Evolutionary conservation across 2,329 filamentous ascomycete genomes (phyloP).

Genomic region (Didymella glomerata): DNA sequence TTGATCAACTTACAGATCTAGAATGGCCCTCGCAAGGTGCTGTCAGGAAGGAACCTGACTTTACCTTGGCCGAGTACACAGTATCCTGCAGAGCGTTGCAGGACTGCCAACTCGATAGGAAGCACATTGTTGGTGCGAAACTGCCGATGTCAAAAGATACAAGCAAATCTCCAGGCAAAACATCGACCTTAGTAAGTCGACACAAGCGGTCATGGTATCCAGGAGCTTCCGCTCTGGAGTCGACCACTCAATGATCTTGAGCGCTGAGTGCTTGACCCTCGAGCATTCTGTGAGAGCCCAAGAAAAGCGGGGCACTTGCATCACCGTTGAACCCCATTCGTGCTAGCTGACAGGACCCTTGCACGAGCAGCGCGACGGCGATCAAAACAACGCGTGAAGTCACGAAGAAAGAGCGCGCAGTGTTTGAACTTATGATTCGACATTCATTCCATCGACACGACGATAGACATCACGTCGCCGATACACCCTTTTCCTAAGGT

Average conservation of each 20-base stretch:
- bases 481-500: slow-evolving; percentile 4
- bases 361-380: slow-evolving; percentile 2
- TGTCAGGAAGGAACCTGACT: not conserved
- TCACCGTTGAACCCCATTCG: slow-evolving; percentile 1
- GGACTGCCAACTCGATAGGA: not conserved
- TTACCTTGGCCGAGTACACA: not conserved
- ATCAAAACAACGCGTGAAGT: slow-evolving; percentile 15
- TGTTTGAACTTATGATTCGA: slow-evolving; percentile 14
- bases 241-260: not conserved
- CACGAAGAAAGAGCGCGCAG: slow-evolving; percentile 2
- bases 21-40: not conserved
- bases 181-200: not conserved
- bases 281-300: not conserved
- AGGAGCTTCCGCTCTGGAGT: not conserved
- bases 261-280: not conserved
- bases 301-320: slow-evolving; percentile 1
- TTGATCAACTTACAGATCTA: not conserved
- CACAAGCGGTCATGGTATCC: not conserved
- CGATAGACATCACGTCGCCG: slow-evolving; percentile 19
- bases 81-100: not conserved
- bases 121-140: not conserved
- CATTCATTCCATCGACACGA: slow-evolving; percentile 18
- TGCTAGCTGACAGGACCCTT: not conserved
- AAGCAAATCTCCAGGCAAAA: not conserved
- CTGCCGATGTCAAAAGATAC: not conserved